phyloP scores from a whole-genome alignment of 176 grass and related monocot genomes.

The Paspalum vaginatum region DNA sequence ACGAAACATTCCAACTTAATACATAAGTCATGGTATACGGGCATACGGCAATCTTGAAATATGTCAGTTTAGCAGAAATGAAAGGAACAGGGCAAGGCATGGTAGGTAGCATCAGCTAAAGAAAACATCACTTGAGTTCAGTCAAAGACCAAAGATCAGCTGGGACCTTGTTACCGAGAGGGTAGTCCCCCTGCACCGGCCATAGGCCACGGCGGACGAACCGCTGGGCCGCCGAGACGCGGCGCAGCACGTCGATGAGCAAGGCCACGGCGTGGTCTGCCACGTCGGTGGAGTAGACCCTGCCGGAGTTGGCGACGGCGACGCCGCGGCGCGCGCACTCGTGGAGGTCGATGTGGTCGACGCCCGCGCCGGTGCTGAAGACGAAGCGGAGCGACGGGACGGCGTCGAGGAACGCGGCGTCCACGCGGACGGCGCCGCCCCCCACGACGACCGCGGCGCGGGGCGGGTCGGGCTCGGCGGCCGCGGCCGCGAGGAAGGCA shows the following conservation, averaged over 20 bases:
- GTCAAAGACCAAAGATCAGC: too few species aligned
- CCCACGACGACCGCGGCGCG: constrained; percentile 4
- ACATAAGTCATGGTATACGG: too few species aligned
- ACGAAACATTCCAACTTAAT: too few species aligned
- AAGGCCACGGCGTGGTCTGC: constrained; percentile 44
- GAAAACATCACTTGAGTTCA: too few species aligned
- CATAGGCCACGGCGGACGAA: constrained; percentile 39
- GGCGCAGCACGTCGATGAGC: constrained; percentile 30
- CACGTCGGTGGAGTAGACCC: constrained; percentile 30
- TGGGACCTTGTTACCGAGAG: constrained; percentile 28
- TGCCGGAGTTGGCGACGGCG: constrained; percentile 27
- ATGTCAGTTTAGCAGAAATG: too few species aligned
- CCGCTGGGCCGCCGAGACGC: constrained; percentile 9
- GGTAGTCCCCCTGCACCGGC: constrained; percentile 26
- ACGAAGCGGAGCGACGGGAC: constrained; percentile 43
- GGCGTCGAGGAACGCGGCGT: constrained; percentile 21
- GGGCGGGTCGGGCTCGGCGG: constrained; percentile 9
- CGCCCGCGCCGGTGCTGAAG: constrained; percentile 37
- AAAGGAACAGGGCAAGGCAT: too few species aligned
- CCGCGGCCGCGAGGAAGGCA: neutral
- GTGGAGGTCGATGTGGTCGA: constrained; percentile 55
- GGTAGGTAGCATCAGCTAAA: too few species aligned
- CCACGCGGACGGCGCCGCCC: neutral
- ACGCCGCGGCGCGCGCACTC: constrained; percentile 55
- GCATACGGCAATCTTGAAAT: too few species aligned